Percentiles rank a stretch among this genome's conserved stretches.
Conservation (phyloP, 2,329 filamentous ascomycete species). For the Arthrobotrys iridis region DNA sequence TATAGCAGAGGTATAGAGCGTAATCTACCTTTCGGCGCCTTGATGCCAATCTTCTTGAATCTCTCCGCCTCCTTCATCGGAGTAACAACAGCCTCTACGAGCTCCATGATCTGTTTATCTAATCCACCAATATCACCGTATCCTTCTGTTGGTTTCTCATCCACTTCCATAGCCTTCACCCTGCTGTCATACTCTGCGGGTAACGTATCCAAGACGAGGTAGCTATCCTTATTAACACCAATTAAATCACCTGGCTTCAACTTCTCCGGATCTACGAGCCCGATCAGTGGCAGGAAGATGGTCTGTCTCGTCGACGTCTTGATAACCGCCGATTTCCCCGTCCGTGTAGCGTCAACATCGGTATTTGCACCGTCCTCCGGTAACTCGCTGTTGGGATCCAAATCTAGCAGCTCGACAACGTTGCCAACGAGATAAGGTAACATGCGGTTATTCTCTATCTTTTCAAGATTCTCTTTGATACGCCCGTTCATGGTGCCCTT, state of each 20-base stretch:
- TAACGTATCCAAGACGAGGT: constrained; percentile 93
- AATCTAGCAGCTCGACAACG: constrained; percentile 94
- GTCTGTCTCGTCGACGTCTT: constrained; percentile 99
- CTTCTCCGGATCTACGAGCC: constrained; percentile 92
- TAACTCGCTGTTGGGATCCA: constrained; percentile 94
- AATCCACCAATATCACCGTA: constrained; percentile 97
- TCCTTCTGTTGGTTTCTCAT: constrained; percentile 99
- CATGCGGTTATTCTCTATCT: constrained; percentile 99
- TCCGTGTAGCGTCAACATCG: constrained; percentile 92
- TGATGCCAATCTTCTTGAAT: constrained; percentile 99
- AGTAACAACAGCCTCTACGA: constrained; percentile 98
- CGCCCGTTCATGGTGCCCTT: constrained; percentile 96
- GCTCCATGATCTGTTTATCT: constrained; percentile 98
- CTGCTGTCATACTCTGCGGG: constrained; percentile 98
- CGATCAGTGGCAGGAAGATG: constrained; percentile 97
- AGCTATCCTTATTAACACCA: constrained; percentile 98
- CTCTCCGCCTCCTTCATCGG: constrained; percentile 99
- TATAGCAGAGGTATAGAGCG: neutral
- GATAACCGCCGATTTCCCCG: constrained; percentile 98
- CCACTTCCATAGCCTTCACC: constrained; percentile 99
- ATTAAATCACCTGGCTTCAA: constrained; percentile 96
- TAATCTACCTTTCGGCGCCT: constrained; percentile 88
- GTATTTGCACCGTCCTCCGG: constrained; percentile 98
- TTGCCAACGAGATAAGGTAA: constrained; percentile 98
- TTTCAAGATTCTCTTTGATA: constrained; percentile 98